phyloP scores from a whole-genome alignment of 257 asterid species.

The Nicotiana tomentosiformis region DNA sequence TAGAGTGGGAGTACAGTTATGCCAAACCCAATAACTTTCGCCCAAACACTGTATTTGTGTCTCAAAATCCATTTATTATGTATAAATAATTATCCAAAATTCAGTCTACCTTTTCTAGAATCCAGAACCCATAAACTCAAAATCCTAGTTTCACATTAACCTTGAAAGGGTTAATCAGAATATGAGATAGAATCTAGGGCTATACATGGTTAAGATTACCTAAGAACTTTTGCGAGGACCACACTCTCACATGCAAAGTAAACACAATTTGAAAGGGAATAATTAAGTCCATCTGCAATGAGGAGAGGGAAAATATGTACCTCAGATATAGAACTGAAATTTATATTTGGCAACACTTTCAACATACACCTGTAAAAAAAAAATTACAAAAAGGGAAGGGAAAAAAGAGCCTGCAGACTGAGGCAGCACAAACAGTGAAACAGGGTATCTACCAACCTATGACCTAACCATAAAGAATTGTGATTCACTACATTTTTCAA shows the following conservation, averaged over 20 bases:
- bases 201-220: neutral
- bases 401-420: neutral
- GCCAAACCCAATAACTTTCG: too few relatives aligned
- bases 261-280: neutral
- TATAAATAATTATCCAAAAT: too few relatives aligned
- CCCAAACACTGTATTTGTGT: too few relatives aligned
- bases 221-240: neutral
- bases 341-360: constrained; percentile 30
- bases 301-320: neutral
- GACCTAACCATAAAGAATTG: neutral
- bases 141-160: too few relatives aligned
- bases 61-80: too few relatives aligned
- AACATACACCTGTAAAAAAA: neutral
- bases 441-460: constrained; percentile 1
- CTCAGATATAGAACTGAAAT: neutral
- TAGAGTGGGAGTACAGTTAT: neutral
- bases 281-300: neutral
- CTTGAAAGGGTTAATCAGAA: too few relatives aligned
- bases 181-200: too few relatives aligned
- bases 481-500: constrained; percentile 1
- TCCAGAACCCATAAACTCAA: too few relatives aligned
- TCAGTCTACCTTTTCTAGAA: too few relatives aligned
- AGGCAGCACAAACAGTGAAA: constrained; percentile 5
- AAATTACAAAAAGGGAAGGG: too few relatives aligned
- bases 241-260: neutral